phyloP scores from a whole-genome alignment of 805 yeast species.

The Yarrowia sp. region DNA sequence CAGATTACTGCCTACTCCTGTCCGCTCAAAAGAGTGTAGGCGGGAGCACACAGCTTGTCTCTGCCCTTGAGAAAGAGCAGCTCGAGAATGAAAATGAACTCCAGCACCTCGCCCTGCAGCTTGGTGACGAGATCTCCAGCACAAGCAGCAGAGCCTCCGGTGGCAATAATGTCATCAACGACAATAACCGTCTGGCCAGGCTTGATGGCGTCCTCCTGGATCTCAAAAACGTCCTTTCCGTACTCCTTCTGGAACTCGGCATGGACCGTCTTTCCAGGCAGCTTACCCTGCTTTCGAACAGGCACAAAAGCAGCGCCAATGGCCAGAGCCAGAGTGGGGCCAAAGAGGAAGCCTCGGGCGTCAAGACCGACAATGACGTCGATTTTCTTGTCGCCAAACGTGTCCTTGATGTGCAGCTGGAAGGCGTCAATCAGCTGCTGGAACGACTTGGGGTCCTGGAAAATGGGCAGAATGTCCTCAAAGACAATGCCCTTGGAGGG shows the following conservation, averaged over 20 bases:
- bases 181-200: constrained; percentile 76
- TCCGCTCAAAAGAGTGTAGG: constrained; percentile 83
- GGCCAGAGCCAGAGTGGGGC: constrained; percentile 90
- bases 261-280: constrained; percentile 76
- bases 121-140: constrained; percentile 79
- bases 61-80: constrained; percentile 93
- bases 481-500: constrained; percentile 90
- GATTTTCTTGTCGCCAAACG: constrained; percentile 52
- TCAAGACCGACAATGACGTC: constrained; percentile 93
- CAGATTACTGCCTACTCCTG: too few relatives aligned
- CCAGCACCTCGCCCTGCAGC: constrained; percentile 68
- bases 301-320: constrained; percentile 90
- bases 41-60: constrained; percentile 77
- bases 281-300: constrained; percentile 90
- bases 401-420: constrained; percentile 62
- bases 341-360: constrained; percentile 94
- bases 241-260: constrained; percentile 87
- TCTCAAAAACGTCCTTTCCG: constrained; percentile 83
- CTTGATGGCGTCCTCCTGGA: constrained; percentile 79
- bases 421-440: constrained; percentile 78
- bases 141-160: constrained; percentile 94
- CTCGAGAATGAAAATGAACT: constrained; percentile 88
- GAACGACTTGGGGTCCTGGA: constrained; percentile 76
- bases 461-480: constrained; percentile 95
- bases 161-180: constrained; percentile 96